Conservation (phyloP, 2,329 filamentous ascomycete genomes). For the Fusarium succisae region DNA sequence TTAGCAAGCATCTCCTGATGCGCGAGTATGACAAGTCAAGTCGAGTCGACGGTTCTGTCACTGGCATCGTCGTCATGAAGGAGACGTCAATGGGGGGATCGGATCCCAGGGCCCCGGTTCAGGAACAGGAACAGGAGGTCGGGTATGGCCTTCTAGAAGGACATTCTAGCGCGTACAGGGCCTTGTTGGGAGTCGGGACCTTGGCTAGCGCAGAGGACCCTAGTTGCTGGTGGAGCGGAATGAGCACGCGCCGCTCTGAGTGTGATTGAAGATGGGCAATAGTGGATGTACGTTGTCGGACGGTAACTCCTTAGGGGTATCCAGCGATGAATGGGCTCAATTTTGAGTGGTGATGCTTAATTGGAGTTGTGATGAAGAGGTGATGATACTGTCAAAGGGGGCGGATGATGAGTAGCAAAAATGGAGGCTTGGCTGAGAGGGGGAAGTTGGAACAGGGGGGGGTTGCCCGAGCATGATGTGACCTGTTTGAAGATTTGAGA, state of each 20-base stretch:
- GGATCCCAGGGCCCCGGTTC: conserved; percentile 37
- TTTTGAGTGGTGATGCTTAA: conserved; percentile 31
- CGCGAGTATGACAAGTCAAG: conserved; percentile 24
- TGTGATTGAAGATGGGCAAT: conserved; percentile 35
- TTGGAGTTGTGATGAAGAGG: conserved; percentile 10
- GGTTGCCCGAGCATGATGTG: background rate
- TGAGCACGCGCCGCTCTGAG: conserved; percentile 22
- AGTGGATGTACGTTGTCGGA: conserved; percentile 27
- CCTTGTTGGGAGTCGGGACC: conserved; percentile 20
- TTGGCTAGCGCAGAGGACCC: conserved; percentile 17
- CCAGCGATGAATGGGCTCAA: conserved; percentile 35
- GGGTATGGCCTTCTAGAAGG: conserved; percentile 42
- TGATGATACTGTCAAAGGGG: background rate
- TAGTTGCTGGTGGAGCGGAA: conserved; percentile 33
- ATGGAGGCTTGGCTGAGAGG: conserved; percentile 13
- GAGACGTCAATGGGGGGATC: conserved; percentile 33
- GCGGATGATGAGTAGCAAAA: conserved; percentile 1
- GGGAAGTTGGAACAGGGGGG: background rate
- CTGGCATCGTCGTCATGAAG: conserved; percentile 35
- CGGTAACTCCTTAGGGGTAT: conserved; percentile 28
- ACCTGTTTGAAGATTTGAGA: conserved; percentile 3
- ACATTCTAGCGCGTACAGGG: conserved; percentile 42
- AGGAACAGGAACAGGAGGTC: conserved; percentile 36
- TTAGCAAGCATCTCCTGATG: conserved; percentile 26
- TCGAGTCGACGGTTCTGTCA: conserved; percentile 15